Evolutionary conservation across 257 asterid genomes (phyloP).

Genomic region (Nicotiana tomentosiformis): DNA sequence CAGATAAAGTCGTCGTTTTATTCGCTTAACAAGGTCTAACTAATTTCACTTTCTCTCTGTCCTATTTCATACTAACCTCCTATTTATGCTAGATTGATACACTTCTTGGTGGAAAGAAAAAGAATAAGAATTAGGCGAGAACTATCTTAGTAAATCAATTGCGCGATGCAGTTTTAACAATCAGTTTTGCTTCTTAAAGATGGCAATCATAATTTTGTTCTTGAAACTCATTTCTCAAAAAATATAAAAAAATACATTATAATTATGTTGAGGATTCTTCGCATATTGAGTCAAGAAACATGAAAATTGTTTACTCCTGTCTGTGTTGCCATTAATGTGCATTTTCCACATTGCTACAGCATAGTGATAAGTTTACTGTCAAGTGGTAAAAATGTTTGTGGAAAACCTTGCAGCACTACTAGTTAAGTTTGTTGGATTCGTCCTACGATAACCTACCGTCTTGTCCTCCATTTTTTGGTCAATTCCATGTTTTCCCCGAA

Average conservation of each 20-base stretch:
- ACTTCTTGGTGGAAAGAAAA: background rate
- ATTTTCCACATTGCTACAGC: background rate
- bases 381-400: background rate
- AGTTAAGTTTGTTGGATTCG: background rate
- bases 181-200: background rate
- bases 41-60: background rate
- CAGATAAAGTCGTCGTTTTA: constrained; percentile 93
- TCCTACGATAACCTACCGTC: background rate
- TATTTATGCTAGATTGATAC: background rate
- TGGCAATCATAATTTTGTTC: background rate
- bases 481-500: background rate
- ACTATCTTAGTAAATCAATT: background rate
- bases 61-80: background rate
- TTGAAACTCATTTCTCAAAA: background rate
- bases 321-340: background rate
- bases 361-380: background rate
- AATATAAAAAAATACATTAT: background rate
- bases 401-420: background rate
- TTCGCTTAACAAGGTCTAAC: constrained; percentile 62
- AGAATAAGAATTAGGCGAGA: background rate
- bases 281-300: background rate
- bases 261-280: background rate
- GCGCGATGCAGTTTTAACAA: background rate
- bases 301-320: no score
- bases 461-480: background rate